Conservation (phyloP, 176 grass and related monocot genomes). For the Hyparrhenia diplandra region DNA sequence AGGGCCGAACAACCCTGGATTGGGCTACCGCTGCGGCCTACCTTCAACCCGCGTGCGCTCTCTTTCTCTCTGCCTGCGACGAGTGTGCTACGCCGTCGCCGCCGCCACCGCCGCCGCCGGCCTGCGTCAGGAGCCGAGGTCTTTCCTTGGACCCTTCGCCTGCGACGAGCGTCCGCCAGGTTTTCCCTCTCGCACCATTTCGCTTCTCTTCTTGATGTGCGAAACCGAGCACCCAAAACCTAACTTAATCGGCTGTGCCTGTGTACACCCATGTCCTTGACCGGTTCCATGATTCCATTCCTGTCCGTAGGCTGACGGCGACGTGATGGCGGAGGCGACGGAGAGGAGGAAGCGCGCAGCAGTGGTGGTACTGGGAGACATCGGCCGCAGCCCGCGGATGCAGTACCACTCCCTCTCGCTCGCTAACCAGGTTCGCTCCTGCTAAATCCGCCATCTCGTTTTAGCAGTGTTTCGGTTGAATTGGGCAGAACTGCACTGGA, state of each 20-base stretch:
- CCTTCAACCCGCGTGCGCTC: not conserved
- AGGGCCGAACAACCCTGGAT: not conserved
- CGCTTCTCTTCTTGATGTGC: not conserved
- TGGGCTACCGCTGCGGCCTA: not conserved
- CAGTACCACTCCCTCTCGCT: slow-evolving; percentile 95
- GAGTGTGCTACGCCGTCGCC: not conserved
- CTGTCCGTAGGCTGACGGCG: not conserved
- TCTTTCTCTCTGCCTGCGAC: not conserved
- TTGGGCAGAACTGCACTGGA: not conserved
- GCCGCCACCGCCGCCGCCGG: not conserved
- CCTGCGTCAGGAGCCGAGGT: not conserved
- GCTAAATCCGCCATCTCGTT: not conserved
- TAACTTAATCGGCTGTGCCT: not conserved
- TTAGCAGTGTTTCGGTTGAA: not conserved
- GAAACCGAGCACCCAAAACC: not conserved
- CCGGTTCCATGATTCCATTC: not conserved
- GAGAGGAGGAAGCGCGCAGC: slow-evolving; percentile 58
- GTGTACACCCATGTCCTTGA: not conserved
- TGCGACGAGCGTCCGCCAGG: not conserved
- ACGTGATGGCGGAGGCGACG: not conserved
- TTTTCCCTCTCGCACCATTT: not conserved
- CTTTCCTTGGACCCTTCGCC: not conserved
- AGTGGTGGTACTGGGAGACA: slow-evolving; percentile 89
- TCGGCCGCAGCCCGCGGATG: slow-evolving; percentile 95
- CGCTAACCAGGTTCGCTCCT: slow-evolving; percentile 57